A percentile compares a stretch with the other conserved stretches of the same genome.
Evolutionary conservation across 768 basidiomycete genomes (phyloP).

Genomic region (Termitomyces sp.): DNA sequence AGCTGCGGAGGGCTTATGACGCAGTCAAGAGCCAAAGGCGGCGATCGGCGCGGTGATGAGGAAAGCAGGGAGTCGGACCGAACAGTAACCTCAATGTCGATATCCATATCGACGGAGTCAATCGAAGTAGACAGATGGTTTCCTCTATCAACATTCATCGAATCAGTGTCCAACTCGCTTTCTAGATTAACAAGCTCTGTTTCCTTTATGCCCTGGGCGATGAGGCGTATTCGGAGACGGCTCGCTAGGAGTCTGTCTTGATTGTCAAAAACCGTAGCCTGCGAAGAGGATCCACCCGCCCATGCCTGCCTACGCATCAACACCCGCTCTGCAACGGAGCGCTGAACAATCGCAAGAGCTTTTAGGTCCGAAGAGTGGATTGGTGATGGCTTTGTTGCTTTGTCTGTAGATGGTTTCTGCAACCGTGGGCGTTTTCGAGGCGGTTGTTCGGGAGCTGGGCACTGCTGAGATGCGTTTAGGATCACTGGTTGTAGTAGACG

Average conservation of each 20-base stretch:
- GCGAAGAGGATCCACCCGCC: not conserved
- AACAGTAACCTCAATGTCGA: constrained; percentile 13
- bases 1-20: constrained; percentile 6
- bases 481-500: not conserved
- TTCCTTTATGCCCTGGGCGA: constrained; percentile 9
- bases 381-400: constrained; percentile 1
- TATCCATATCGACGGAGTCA: constrained; percentile 17
- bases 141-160: constrained; percentile 13
- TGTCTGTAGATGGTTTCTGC: constrained; percentile 5
- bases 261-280: constrained; percentile 6
- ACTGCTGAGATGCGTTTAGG: not conserved
- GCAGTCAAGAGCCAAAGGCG: constrained; percentile 1
- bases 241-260: constrained; percentile 16
- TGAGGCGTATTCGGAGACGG: constrained; percentile 13
- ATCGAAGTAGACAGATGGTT: constrained; percentile 7
- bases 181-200: constrained; percentile 11
- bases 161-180: not conserved
- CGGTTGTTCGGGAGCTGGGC: constrained; percentile 11
- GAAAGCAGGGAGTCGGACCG: not conserved
- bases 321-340: constrained; percentile 13
- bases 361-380: constrained; percentile 11
- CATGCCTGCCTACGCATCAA: constrained; percentile 1
- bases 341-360: constrained; percentile 15
- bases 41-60: constrained; percentile 3
- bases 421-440: constrained; percentile 17